Base-by-base conservation (phyloP, 2,329 filamentous ascomycete genomes). In the Fusarium sp. region DNA sequence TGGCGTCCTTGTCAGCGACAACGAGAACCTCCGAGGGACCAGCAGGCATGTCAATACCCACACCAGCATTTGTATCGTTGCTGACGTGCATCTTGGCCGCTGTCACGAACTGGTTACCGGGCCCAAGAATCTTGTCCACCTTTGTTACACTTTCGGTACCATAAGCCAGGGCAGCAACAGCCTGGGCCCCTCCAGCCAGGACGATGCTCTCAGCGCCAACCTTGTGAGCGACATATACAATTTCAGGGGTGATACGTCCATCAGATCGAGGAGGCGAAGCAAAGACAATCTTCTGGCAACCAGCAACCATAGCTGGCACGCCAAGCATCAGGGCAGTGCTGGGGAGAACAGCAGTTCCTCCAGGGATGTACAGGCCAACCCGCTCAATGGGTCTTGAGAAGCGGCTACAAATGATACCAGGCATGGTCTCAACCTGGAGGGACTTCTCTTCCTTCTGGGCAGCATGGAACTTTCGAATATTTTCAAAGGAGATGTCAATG, bases 61-160 rank as follows among this genome's bases (percentile, higher is more conserved):
- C 93, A 19, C 92, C 91, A 11, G 95, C 95, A 57, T 93, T 96
- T 39, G 95, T 98, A 74, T 99, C 95, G 76, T 99, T 99, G 77
- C 90, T 92, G 38, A 99, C 95, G 69, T 93, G 84, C 95, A 99
- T 99, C 85, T 99, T 99, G 48, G 92, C 95, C 1, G 95, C 95
- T 0, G 95, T 99, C 36, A 99, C 95, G 73, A 98, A 99, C 76
- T 98, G 95, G 78, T 99, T 99, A 32, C 95, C 95, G 3, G 95
- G 95, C 0, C 95, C 95, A 11, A 98, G 86, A 68, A 99, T 97
- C 85, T 99, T 99, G 82, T 99, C 95, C 8, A 99, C 95, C 80
- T 99, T 99, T 76, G 83, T 91, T 46, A 99, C 87, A 68, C 88
- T 94, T 77, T 97, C 90, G 1, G 95, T 99, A 43, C 95, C 95